Conservation (phyloP, 495 filamentous ascomycete species). For the Amniculicola lignicola region DNA sequence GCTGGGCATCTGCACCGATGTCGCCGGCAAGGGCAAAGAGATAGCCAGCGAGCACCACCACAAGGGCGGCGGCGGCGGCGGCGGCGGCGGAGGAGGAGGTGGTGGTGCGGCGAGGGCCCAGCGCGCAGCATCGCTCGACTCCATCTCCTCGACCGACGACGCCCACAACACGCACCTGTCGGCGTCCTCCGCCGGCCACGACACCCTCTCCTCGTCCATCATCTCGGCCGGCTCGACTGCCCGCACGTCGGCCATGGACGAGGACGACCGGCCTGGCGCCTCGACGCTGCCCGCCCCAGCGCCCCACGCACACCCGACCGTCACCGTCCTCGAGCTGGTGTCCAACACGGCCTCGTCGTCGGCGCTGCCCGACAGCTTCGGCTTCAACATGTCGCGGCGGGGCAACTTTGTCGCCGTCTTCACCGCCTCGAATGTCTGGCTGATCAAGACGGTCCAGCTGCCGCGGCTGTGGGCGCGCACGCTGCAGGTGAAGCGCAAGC, state of each 20-base stretch:
- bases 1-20: slow-evolving; percentile 24
- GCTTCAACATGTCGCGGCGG: slow-evolving; percentile 33
- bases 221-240: slow-evolving; percentile 29
- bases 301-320: slow-evolving; percentile 18
- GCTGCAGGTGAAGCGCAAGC: slow-evolving; percentile 73
- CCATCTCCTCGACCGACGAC: slow-evolving; percentile 16
- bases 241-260: slow-evolving; percentile 29
- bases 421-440: slow-evolving; percentile 31
- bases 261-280: slow-evolving; percentile 22
- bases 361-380: slow-evolving; percentile 35
- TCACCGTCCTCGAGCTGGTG: slow-evolving; percentile 32
- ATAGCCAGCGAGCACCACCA: background rate
- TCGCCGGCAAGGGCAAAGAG: slow-evolving; percentile 7
- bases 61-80: background rate
- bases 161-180: slow-evolving; percentile 20
- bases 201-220: slow-evolving; percentile 23
- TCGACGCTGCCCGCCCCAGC: slow-evolving; percentile 6
- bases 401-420: slow-evolving; percentile 31
- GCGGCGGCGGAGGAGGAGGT: no score
- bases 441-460: slow-evolving; percentile 30
- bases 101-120: slow-evolving; percentile 3
- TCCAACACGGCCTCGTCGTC: slow-evolving; percentile 33
- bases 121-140: slow-evolving; percentile 15
- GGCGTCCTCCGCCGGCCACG: slow-evolving; percentile 22
- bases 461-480: slow-evolving; percentile 29